These are phyloP conservation scores for Leptographium flavum DNA, from an alignment of 2,329 filamentous ascomycete species.

Conservation along the genomic window DNA sequence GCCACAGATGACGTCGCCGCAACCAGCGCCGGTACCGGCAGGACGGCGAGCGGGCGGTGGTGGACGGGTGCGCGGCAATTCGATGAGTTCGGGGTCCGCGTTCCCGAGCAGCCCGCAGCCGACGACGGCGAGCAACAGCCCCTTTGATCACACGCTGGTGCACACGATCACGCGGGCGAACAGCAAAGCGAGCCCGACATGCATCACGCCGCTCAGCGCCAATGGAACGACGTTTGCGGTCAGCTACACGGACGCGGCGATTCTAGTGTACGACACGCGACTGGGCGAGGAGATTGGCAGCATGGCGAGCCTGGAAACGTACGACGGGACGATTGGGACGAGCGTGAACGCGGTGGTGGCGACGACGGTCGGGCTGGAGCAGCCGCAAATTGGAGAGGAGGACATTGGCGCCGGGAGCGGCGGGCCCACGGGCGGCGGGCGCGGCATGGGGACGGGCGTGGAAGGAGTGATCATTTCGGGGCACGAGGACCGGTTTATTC, in stretches of 20 bases:
- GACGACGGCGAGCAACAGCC: slow-evolving; percentile 68
- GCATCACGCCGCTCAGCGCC: slow-evolving; percentile 75
- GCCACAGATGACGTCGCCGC: slow-evolving; percentile 70
- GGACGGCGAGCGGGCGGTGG: slow-evolving; percentile 43
- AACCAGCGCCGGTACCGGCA: slow-evolving; percentile 38
- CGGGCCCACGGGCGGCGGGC: slow-evolving; percentile 58
- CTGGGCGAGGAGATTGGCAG: slow-evolving; percentile 81
- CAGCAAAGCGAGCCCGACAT: slow-evolving; percentile 64
- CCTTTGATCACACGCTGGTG: slow-evolving; percentile 77
- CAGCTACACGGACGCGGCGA: slow-evolving; percentile 77
- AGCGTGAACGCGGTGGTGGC: slow-evolving; percentile 88
- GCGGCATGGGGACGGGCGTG: slow-evolving; percentile 55
- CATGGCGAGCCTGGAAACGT: slow-evolving; percentile 91
- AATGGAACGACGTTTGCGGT: slow-evolving; percentile 85
- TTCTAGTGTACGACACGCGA: slow-evolving; percentile 83
- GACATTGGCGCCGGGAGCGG: slow-evolving; percentile 44
- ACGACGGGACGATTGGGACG: slow-evolving; percentile 63
- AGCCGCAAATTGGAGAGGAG: slow-evolving; percentile 57
- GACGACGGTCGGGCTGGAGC: slow-evolving; percentile 70
- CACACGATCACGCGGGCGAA: slow-evolving; percentile 68
- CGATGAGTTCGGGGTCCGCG: slow-evolving; percentile 84
- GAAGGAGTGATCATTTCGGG: slow-evolving; percentile 93
- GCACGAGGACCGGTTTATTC: slow-evolving; percentile 89
- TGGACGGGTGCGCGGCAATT: slow-evolving; percentile 75
- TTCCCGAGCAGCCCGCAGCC: slow-evolving; percentile 86